phyloP scores from a whole-genome alignment of 352 stramenopile species.

The Saprolegnia parasitica region DNA sequence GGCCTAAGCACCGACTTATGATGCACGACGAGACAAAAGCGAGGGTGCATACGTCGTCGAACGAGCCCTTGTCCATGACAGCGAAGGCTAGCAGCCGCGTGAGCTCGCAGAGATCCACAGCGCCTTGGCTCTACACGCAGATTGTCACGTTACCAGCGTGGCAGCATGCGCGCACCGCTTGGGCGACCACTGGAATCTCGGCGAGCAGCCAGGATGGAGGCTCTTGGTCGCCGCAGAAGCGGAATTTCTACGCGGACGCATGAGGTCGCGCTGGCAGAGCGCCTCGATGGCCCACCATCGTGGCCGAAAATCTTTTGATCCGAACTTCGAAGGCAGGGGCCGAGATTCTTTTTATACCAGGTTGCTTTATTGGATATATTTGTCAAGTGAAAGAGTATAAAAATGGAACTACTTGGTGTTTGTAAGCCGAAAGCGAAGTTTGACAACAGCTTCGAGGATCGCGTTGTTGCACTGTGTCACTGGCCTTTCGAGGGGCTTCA shows the following conservation, averaged over 20 bases:
- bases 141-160: background rate
- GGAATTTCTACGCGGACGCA: slow-evolving; percentile 20
- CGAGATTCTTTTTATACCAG: no score
- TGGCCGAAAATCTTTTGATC: background rate
- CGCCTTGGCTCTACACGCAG: background rate
- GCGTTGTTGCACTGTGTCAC: no score
- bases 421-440: no score
- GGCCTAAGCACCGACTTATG: background rate
- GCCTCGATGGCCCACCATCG: background rate
- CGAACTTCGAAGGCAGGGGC: background rate
- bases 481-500: no score
- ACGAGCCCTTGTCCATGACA: background rate
- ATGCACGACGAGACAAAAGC: background rate
- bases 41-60: slow-evolving; percentile 13
- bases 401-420: background rate
- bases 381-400: background rate
- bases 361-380: background rate
- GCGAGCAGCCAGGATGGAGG: slow-evolving; percentile 21
- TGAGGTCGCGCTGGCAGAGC: no score
- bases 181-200: slow-evolving; percentile 18
- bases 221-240: slow-evolving; percentile 27
- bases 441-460: no score
- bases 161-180: background rate
- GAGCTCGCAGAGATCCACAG: slow-evolving; percentile 7
- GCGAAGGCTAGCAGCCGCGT: background rate